phyloP scores from a whole-genome alignment of 805 yeast genomes.

The Saccharomycopsis sp. region DNA sequence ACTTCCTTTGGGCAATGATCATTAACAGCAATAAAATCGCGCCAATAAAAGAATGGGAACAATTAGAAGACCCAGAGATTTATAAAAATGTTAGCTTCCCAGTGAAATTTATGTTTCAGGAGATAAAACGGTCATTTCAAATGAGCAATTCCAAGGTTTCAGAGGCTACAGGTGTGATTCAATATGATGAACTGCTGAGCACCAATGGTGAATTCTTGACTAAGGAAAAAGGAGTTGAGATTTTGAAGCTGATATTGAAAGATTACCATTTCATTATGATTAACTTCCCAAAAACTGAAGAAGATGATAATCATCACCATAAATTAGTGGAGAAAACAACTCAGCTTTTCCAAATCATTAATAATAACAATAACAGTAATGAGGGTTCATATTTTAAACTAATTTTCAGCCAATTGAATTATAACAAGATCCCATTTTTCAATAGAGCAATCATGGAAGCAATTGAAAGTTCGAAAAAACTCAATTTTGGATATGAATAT shows the following conservation, averaged over 20 bases:
- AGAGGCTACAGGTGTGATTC: too few relatives aligned
- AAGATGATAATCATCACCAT: not conserved
- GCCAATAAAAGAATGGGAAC: not conserved
- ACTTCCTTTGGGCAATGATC: not conserved
- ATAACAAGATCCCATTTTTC: conserved; percentile 6
- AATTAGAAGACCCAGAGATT: not conserved
- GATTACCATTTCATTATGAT: not conserved
- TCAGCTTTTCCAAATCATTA: not conserved
- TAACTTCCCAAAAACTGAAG: not conserved
- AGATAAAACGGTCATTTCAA: not conserved
- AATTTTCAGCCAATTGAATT: not conserved
- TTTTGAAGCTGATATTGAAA: not conserved
- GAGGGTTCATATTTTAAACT: not conserved
- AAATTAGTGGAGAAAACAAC: not conserved
- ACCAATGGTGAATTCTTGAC: not conserved
- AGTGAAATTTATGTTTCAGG: not conserved
- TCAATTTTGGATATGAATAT: not conserved
- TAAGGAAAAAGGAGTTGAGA: not conserved
- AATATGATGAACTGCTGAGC: not conserved
- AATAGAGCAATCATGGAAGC: not conserved
- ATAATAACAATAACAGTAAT: too few relatives aligned
- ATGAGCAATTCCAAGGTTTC: too few relatives aligned
- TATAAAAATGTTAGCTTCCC: too few relatives aligned
- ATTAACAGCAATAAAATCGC: not conserved
- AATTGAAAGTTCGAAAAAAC: not conserved